phyloP scores from a whole-genome alignment of 2,329 filamentous ascomycete species.

The Xylaria polymorpha region DNA sequence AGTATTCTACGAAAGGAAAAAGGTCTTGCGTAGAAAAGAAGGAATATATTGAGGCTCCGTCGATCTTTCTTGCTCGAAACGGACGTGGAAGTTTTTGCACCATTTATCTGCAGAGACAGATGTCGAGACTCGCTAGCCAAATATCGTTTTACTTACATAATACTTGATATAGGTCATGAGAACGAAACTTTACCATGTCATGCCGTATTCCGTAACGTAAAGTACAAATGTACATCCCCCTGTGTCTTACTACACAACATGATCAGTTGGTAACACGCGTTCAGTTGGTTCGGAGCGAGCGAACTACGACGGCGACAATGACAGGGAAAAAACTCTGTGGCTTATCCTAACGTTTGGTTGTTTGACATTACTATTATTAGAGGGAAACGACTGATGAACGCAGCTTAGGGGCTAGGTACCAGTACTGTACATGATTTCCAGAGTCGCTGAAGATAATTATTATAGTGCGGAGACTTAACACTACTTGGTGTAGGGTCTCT shows the following conservation, averaged over 20 bases:
- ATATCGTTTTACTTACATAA: slow-evolving; percentile 10
- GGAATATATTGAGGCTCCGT: not conserved
- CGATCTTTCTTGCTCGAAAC: not conserved
- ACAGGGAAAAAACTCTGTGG: not conserved
- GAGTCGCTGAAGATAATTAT: not conserved
- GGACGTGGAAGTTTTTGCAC: slow-evolving; percentile 3
- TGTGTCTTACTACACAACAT: not conserved
- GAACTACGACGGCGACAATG: not conserved
- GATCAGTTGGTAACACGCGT: not conserved
- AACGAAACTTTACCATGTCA: not conserved
- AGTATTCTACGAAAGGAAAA: not conserved
- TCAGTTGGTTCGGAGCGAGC: not conserved
- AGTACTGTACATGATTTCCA: not conserved
- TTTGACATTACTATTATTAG: slow-evolving; percentile 11
- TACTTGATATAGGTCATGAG: not conserved
- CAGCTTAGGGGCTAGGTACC: not conserved
- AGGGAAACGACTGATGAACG: not conserved
- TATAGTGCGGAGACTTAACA: not conserved
- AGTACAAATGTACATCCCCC: not conserved
- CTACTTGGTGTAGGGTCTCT: not conserved
- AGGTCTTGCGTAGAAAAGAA: not conserved
- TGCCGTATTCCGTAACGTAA: slow-evolving; percentile 5
- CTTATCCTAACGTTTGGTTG: not conserved
- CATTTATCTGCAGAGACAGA: not conserved
- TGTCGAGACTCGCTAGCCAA: not conserved